These are phyloP conservation scores for Astragalus membranaceus DNA, from an alignment of 306 rosid species.

Conservation along the genomic window DNA sequence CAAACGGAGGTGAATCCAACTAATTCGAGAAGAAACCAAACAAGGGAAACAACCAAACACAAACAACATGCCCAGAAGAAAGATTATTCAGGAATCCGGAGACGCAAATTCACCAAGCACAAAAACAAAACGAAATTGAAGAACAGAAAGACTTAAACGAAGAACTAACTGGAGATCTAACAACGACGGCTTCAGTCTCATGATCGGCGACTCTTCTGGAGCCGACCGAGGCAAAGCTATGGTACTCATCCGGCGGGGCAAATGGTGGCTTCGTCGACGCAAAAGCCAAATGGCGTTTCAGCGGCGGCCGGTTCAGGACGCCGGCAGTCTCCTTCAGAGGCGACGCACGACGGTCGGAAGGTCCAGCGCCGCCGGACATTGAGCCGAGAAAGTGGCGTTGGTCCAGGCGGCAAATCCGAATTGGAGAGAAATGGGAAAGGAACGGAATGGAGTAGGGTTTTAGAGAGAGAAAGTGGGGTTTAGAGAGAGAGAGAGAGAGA, in stretches of 20 bases:
- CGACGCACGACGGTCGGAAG: constrained; percentile 43
- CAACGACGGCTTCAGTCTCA: constrained; percentile 57
- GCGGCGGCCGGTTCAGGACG: constrained; percentile 45
- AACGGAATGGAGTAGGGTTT: constrained; percentile 16
- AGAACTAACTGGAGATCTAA: constrained; percentile 73
- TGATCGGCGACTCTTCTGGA: constrained; percentile 42
- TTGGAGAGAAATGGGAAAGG: background rate
- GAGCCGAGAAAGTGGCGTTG: background rate
- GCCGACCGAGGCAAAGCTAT: constrained; percentile 42
- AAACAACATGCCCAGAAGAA: background rate
- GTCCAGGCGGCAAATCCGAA: background rate
- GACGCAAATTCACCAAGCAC: background rate
- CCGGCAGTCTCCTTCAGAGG: constrained; percentile 28
- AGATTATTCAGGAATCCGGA: background rate
- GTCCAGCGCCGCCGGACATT: constrained; percentile 68
- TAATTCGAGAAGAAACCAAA: background rate
- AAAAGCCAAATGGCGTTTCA: constrained; percentile 68
- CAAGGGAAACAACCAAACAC: background rate
- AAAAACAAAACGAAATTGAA: background rate
- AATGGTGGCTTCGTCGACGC: constrained; percentile 76
- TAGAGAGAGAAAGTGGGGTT: constrained; percentile 38
- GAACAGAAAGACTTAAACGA: background rate
- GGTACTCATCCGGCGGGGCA: constrained; percentile 63
- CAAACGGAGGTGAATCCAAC: background rate
- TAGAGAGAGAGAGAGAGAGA: constrained; percentile 14